Evolutionary conservation across 257 asterid genomes (phyloP).

Genomic region (Oldenlandia corymbosa): DNA sequence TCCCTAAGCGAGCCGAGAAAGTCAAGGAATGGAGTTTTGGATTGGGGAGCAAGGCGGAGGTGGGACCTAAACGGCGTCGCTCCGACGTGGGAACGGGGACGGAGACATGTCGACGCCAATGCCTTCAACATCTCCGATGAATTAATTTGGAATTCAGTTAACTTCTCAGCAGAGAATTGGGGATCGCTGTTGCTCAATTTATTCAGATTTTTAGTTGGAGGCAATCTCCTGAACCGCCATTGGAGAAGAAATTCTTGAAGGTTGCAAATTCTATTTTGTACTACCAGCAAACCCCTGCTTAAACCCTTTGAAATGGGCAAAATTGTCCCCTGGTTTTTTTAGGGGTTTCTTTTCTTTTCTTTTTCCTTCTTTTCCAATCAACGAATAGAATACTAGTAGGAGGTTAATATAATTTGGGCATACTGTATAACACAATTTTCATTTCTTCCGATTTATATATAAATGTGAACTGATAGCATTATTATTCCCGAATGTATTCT

Average conservation of each 20-base stretch:
- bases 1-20: conserved; percentile 32
- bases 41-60: conserved; percentile 38
- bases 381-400: too few species aligned
- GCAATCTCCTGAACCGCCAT: conserved; percentile 34
- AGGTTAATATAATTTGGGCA: too few species aligned
- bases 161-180: conserved; percentile 4
- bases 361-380: too few species aligned
- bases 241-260: conserved; percentile 37
- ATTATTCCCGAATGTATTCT: too few species aligned
- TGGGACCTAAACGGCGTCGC: conserved; percentile 34
- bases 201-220: background rate
- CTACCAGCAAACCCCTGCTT: conserved; percentile 42
- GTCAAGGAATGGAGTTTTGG: conserved; percentile 52
- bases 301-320: conserved; percentile 41
- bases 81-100: conserved; percentile 31
- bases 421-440: too few species aligned
- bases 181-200: conserved; percentile 2
- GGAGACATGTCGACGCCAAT: conserved; percentile 44
- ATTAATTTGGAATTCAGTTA: background rate
- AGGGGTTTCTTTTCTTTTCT: background rate
- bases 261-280: conserved; percentile 11
- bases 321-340: background rate
- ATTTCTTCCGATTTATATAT: too few species aligned
- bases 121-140: conserved; percentile 61
- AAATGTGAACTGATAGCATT: too few species aligned